A percentile compares a stretch with the other conserved stretches of the same genome.
phyloP scores from a whole-genome alignment of 2,329 filamentous ascomycete species.

The Dactylella cylindrospora region DNA sequence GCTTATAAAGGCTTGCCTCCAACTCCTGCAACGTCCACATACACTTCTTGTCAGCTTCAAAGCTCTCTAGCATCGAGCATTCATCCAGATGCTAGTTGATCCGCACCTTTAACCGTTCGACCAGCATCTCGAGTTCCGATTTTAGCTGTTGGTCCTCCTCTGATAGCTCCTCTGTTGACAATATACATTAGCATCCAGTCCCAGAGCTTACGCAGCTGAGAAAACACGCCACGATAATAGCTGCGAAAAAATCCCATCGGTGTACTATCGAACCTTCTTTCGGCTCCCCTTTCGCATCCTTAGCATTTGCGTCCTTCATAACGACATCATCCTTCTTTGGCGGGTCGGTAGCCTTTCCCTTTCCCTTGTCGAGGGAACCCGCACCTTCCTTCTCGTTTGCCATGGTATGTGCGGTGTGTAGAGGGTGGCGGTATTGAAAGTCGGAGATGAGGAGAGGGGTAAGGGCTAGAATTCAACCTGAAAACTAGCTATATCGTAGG shows the following conservation, averaged over 20 bases:
- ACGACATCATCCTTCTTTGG: constrained; percentile 63
- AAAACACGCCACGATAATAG: constrained; percentile 50
- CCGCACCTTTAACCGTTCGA: constrained; percentile 77
- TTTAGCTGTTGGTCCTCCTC: constrained; percentile 99
- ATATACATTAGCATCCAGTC: constrained; percentile 42
- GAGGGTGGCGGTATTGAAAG: constrained; percentile 50
- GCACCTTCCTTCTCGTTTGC: constrained; percentile 88
- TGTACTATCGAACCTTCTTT: constrained; percentile 61
- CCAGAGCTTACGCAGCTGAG: constrained; percentile 49
- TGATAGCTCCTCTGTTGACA: constrained; percentile 78
- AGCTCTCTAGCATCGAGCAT: constrained; percentile 25
- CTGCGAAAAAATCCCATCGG: constrained; percentile 24
- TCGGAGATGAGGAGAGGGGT: constrained; percentile 47
- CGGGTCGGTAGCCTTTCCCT: constrained; percentile 81
- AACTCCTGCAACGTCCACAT: constrained; percentile 64
- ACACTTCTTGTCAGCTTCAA: constrained; percentile 20
- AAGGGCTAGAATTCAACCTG: constrained; percentile 14
- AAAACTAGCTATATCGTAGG: constrained; percentile 36
- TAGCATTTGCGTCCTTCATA: constrained; percentile 68
- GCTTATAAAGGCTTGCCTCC: constrained; percentile 83
- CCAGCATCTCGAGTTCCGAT: constrained; percentile 95
- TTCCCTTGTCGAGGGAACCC: constrained; percentile 87
- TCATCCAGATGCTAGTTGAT: constrained; percentile 7
- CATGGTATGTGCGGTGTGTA: constrained; percentile 72
- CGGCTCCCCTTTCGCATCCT: constrained; percentile 70